Conservation (phyloP, 2,329 filamentous ascomycete species). For the Alternaria panax region DNA sequence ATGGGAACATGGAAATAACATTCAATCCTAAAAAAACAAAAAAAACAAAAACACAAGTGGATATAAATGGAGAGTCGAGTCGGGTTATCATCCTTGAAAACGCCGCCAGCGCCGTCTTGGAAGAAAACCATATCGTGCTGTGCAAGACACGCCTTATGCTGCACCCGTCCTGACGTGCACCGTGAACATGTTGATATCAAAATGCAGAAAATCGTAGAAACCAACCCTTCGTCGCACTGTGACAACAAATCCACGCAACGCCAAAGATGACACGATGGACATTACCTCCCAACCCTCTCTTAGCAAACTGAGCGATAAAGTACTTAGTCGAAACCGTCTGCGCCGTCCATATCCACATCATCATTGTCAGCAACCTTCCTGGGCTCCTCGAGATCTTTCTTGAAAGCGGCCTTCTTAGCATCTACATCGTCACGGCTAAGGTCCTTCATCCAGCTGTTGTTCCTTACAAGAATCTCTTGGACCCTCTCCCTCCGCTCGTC, state of each 20-base stretch:
- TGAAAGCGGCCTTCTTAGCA: conserved; percentile 49
- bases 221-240: conserved; percentile 1
- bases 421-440: conserved; percentile 57
- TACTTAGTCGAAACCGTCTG: conserved; percentile 18
- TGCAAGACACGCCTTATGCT: conserved; percentile 8
- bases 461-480: conserved; percentile 54
- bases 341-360: conserved; percentile 47
- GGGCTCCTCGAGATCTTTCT: conserved; percentile 39
- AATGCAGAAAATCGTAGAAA: neutral
- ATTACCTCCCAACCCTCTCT: neutral
- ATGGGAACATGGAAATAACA: neutral
- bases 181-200: neutral
- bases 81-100: conserved; percentile 6
- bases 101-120: conserved; percentile 1
- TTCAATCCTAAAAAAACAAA: conserved; percentile 2
- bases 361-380: conserved; percentile 27
- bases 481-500: conserved; percentile 47
- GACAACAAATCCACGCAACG: conserved; percentile 8
- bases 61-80: conserved; percentile 5
- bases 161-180: neutral
- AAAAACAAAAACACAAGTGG: conserved; percentile 3
- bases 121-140: conserved; percentile 3
- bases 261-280: conserved; percentile 5
- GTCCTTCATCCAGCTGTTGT: conserved; percentile 57
- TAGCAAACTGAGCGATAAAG: neutral